Evolutionary conservation across 306 rosid genomes (phyloP), one percentile per base, ranked within the genome.

Genomic region (Castanopsis chinensis): DNA sequence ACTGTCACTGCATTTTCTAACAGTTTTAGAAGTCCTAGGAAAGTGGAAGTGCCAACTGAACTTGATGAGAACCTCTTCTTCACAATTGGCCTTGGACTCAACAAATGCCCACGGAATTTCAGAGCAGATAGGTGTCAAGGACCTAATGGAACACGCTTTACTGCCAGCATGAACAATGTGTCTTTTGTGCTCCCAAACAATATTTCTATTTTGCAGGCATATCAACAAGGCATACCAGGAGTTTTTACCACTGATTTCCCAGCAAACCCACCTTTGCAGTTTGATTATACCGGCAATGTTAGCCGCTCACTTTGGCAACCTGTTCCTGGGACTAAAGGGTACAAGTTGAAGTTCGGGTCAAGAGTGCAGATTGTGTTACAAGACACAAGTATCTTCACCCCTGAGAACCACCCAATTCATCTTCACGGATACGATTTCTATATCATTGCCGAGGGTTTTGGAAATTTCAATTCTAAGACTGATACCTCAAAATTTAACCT

Each of bases 381-480:
- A 79, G 99, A 82, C 72, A 96, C 99, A 0, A 90, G 88, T 53
- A 91, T 96, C 20, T 81, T 93, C 21, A 91, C 97, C 4, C 78
- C 94, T 0, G 97, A 96, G 82, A 89, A 93, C 81, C 98, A 96
- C 68, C 98, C 97, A 0, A 88, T 96, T 76, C 98, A 96, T 76
- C 97, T 95, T 43, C 99, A 95, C 54, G 99, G 98, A 2, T 91
- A 91, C 71, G 99, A 95, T 87, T 95, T 95, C 85, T 93, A 89
- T 52, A 83, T 95, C 4, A 60, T 95, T 1, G 98, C 98, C 0
- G 89, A 93, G 71, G 99, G 98, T 5, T 95, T 95, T 5, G 99
- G 99, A 27, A 95, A 95, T 27, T 95, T 93, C 27, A 65, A 95
- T 41, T 71, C 97, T 1, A 81, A 80, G 20, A 91, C 75, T 7